A percentile compares a stretch with the other conserved stretches of the same genome.
These are phyloP conservation scores for Fennellomyces sp. DNA, from an alignment of 371 early-diverging fungal species.

Conservation along the genomic window DNA sequence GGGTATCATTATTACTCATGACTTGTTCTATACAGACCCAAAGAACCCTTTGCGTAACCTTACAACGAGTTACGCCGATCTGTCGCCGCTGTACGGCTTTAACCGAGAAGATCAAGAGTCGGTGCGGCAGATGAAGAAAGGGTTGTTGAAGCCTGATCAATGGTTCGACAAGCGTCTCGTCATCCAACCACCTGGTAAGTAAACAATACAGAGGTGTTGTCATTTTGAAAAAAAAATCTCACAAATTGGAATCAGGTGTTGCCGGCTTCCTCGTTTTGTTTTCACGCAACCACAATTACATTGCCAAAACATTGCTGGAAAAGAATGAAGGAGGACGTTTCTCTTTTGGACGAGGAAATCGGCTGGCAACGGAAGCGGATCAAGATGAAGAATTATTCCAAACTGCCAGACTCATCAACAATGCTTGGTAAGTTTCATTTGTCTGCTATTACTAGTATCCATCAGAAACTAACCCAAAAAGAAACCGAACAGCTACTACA, in stretches of 20 bases:
- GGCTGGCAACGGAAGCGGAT: constrained; percentile 23
- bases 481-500: constrained; percentile 39
- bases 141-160: constrained; percentile 54
- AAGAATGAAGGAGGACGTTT: constrained; percentile 47
- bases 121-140: constrained; percentile 41
- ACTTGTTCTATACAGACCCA: constrained; percentile 52
- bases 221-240: background rate
- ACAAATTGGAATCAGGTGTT: constrained; percentile 36
- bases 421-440: constrained; percentile 30
- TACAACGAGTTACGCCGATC: constrained; percentile 52
- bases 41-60: constrained; percentile 40
- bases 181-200: constrained; percentile 51
- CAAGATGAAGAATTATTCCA: constrained; percentile 58
- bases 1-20: constrained; percentile 57
- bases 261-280: constrained; percentile 47
- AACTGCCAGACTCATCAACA: constrained; percentile 54
- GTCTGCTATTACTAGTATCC: too few species aligned
- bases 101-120: constrained; percentile 37
- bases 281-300: constrained; percentile 59
- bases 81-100: constrained; percentile 51
- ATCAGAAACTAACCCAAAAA: too few species aligned
- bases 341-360: constrained; percentile 31
- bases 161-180: constrained; percentile 53
- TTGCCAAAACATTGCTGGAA: constrained; percentile 46
- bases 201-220: too few species aligned